Conservation (phyloP, 1,284 basidiomycete genomes). For the Cutaneotrichosporon spelunceum region DNA sequence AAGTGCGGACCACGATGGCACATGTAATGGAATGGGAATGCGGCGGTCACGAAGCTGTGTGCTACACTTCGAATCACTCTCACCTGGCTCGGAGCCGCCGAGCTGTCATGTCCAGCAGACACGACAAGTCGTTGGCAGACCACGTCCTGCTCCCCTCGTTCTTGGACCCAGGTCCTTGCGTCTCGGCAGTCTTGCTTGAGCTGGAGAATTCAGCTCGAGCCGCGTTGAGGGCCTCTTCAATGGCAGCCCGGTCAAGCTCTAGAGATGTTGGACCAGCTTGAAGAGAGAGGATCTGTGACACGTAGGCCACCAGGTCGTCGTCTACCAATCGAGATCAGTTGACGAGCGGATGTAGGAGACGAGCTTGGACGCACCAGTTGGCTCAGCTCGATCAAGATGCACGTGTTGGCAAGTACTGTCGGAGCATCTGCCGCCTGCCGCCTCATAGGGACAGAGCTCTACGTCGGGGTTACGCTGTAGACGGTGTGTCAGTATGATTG, state of each 20-base stretch:
- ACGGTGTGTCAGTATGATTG: conserved; percentile 41
- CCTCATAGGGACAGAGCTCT: conserved; percentile 38
- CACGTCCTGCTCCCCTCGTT: not conserved
- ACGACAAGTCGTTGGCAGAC: not conserved
- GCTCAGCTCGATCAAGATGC: conserved; percentile 31
- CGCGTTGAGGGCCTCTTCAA: conserved; percentile 15
- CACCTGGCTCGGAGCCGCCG: conserved; percentile 15
- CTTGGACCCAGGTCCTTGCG: not conserved
- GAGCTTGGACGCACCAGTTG: conserved; percentile 33
- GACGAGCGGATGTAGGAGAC: not conserved
- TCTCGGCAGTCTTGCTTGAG: conserved; percentile 1
- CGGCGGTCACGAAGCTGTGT: not conserved
- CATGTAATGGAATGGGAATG: not conserved
- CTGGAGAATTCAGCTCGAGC: conserved; percentile 10
- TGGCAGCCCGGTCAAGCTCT: conserved; percentile 2
- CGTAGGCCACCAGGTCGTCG: conserved; percentile 38
- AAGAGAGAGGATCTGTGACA: conserved; percentile 16
- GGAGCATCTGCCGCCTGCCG: conserved; percentile 40
- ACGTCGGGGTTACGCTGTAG: conserved; percentile 28
- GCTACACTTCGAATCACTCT: conserved; percentile 6
- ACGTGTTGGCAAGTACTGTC: conserved; percentile 36
- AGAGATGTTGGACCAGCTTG: not conserved
- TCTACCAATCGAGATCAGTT: conserved; percentile 26
- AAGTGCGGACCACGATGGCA: not conserved
- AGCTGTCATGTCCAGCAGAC: conserved; percentile 8